phyloP scores from a whole-genome alignment of 371 early-diverging fungal species.

The Nematocida ironsii region DNA sequence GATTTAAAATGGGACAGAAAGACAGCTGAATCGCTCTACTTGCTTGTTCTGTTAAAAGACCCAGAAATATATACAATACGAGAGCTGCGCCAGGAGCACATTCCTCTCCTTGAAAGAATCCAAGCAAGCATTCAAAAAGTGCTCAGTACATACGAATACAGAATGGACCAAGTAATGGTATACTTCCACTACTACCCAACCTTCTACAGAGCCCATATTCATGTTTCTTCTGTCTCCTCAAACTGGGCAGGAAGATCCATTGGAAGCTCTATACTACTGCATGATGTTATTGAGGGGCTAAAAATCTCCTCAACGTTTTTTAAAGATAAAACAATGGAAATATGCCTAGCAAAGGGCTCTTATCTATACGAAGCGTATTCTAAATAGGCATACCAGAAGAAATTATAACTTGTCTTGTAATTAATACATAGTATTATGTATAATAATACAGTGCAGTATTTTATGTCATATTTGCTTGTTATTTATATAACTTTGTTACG shows the following conservation, averaged over 20 bases:
- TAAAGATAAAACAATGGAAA: conserved; percentile 26
- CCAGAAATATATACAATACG: conserved; percentile 36
- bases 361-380: conserved; percentile 31
- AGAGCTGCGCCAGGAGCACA: conserved; percentile 30
- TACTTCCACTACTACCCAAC: conserved; percentile 61
- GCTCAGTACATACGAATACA: conserved; percentile 8
- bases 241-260: conserved; percentile 14
- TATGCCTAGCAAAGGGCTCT: conserved; percentile 23
- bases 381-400: background rate
- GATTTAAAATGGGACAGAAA: conserved; percentile 67
- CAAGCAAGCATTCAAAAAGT: background rate
- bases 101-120: conserved; percentile 28
- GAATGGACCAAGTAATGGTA: conserved; percentile 2
- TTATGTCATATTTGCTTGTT: too few species aligned
- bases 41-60: conserved; percentile 67
- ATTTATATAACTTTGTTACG: too few species aligned
- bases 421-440: too few species aligned
- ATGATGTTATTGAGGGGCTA: conserved; percentile 50
- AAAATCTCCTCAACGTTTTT: conserved; percentile 14
- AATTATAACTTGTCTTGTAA: too few species aligned
- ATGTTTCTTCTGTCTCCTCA: conserved; percentile 28
- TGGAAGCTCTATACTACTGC: conserved; percentile 30
- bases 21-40: conserved; percentile 53
- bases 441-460: too few species aligned
- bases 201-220: conserved; percentile 50